Base-by-base conservation (phyloP, 2,329 filamentous ascomycete species). In the Colletotrichum incanum region DNA sequence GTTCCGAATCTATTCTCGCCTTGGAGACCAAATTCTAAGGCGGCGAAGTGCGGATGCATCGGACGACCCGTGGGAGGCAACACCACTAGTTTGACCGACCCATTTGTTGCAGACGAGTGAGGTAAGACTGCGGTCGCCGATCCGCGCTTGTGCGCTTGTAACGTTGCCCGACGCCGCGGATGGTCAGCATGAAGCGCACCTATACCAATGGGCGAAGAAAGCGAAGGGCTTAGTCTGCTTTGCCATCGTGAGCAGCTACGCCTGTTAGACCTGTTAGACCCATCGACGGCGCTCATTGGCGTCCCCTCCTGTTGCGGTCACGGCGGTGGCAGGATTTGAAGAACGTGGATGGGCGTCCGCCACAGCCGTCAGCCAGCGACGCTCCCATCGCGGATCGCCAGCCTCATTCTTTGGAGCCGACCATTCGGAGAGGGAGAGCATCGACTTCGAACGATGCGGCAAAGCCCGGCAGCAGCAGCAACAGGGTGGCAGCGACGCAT, bases 71-170 rank as follows among this genome's bases (percentile, higher is more conserved):
- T 31, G 20, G 39, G 28, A 54, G 62, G 28, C 18, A 34, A 23
- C 37, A 34, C 50, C 20, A n/a, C 61, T 28, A n/a, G 23, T 16
- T 9, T 31, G 39, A 20, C 31, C 28, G 62, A 50, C 28, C 23
- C 26, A 43, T 54, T n/a, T 18, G 45, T 43, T 39, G 26, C n/a
- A 14, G 16, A 41, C 47, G 47, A 62, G 47, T 23, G 61, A 60
- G 65, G 47, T 26, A n/a, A 26, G 11, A 62, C 50, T 20, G 43
- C 58, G 31, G 41, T 14, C 43, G 58, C 16, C 26, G 59, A 65
- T 65, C 45, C 65, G 69, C 69, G 65, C 69, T 69, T 69, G 65
- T 47, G 69, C 69, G 69, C 69, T 72, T 72, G 69, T 64, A 72
- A 72, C 69, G 69, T 72, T 72, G 69, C 69, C 54, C 45, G 39